phyloP scores from a whole-genome alignment of 2,329 filamentous ascomycete species.

The Penicillium decumbens region DNA sequence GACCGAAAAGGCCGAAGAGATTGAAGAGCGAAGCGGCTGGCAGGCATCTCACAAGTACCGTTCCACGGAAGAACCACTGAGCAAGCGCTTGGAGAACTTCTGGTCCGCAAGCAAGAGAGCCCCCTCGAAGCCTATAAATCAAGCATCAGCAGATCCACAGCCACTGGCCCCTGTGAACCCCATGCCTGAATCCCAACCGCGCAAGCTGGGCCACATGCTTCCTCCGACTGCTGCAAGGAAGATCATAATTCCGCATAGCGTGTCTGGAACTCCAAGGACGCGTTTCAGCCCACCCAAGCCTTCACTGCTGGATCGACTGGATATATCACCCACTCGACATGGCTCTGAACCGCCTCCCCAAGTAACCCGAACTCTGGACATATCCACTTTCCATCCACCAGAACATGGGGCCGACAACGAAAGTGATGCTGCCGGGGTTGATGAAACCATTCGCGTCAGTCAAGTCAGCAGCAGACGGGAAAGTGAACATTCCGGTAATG shows the following conservation, averaged over 20 bases:
- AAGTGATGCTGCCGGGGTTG: slow-evolving; percentile 15
- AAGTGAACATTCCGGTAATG: slow-evolving; percentile 27
- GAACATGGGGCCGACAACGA: slow-evolving; percentile 22
- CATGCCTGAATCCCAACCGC: slow-evolving; percentile 18
- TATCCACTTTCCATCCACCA: slow-evolving; percentile 14
- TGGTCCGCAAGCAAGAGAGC: slow-evolving; percentile 34
- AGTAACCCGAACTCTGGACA: slow-evolving; percentile 17
- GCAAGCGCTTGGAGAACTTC: slow-evolving; percentile 38
- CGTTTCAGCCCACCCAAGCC: slow-evolving; percentile 40
- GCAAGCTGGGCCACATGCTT: slow-evolving; percentile 24
- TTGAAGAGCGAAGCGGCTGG: slow-evolving; percentile 29
- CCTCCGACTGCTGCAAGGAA: slow-evolving; percentile 26
- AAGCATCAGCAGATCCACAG: slow-evolving; percentile 17
- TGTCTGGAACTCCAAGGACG: slow-evolving; percentile 35
- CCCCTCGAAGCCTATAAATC: slow-evolving; percentile 19
- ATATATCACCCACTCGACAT: slow-evolving; percentile 35
- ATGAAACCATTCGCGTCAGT: slow-evolving; percentile 22
- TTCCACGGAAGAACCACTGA: slow-evolving; percentile 31
- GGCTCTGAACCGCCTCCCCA: slow-evolving; percentile 30
- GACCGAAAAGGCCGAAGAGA: slow-evolving; percentile 20
- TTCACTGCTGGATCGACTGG: slow-evolving; percentile 37
- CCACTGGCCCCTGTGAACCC: slow-evolving; percentile 10
- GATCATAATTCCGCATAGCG: slow-evolving; percentile 32
- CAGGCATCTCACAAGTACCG: slow-evolving; percentile 27
- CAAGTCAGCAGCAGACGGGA: slow-evolving; percentile 20